Base-by-base conservation (phyloP, 805 yeast genomes). In the Wickerhamomyces hampshirensis region DNA sequence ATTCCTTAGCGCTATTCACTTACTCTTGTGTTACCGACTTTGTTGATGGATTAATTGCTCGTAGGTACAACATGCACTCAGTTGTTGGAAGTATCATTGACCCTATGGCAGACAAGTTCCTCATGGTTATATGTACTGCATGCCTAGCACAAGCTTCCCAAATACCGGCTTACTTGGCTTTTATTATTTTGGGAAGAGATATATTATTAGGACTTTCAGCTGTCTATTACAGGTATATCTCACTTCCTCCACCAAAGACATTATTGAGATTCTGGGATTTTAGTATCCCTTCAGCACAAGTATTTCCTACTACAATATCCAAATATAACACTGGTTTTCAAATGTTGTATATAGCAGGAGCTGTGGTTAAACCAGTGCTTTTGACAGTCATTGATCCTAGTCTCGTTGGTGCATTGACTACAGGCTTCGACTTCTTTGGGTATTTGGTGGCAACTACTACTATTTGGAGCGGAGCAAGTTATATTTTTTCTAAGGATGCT, bases 11-110 rank as follows among this genome's bases (percentile, higher is more conserved):
- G 1, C 53, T 93, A 9, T 91, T 93, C 58, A 68, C 77, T 0
- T 88, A 87, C 51, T 88, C 97, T 0, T 83, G 97, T 45, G 57
- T 88, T 4, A 91, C 98, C 0, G 99, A 93, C 58, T 81, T 85
- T 44, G 62, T 89, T 16, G 99, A 93, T 59, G 99, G 99, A 0
- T 84, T 62, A 52, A 76, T 94, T 44, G 99, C 99, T 5, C 69
- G 99, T 37, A 73, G 62, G 41, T 91, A 60, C 65, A 78, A 86
- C 38, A 66, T 83, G 71, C 73, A 77, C 50, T 79, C 96, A 1
- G 80, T 84, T 2, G 73, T 88, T 6, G 99, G 99, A 0, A 81
- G 96, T 0, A 80, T 93, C 12, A 66, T 94, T 23, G 99, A 93
- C 53, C 99, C 99, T 0, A 69, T 87, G 63, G 99, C 98, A 0